Conservation (phyloP, 2,329 filamentous ascomycete species). For the Stemphylium vesicarium region DNA sequence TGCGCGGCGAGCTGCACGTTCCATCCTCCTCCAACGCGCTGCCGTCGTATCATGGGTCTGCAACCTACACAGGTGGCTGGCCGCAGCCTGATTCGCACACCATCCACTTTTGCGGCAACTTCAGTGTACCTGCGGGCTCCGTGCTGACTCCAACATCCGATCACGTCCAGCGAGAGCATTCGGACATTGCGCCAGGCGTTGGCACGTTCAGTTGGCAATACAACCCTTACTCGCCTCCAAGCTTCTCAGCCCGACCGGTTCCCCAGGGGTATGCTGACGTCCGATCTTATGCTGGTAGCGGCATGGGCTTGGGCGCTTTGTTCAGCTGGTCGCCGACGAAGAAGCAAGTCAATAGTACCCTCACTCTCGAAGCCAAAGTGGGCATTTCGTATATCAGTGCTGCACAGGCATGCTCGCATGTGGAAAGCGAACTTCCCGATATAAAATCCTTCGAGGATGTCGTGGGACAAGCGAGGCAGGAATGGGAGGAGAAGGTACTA, state of each 20-base stretch:
- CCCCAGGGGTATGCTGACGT: background rate
- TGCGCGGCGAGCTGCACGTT: slow-evolving; percentile 4
- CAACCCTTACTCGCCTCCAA: background rate
- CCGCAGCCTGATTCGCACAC: slow-evolving; percentile 5
- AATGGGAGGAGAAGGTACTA: slow-evolving; percentile 57
- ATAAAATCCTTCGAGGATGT: slow-evolving; percentile 45
- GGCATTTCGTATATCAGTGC: slow-evolving; percentile 51
- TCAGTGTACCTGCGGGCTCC: slow-evolving; percentile 1
- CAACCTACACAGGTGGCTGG: slow-evolving; percentile 10
- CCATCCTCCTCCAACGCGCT: background rate
- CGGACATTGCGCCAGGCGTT: background rate
- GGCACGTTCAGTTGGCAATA: slow-evolving; percentile 11
- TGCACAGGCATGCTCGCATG: slow-evolving; percentile 68
- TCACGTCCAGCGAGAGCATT: background rate
- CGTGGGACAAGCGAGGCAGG: slow-evolving; percentile 40
- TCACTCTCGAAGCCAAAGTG: slow-evolving; percentile 54
- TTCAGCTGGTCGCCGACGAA: slow-evolving; percentile 51
- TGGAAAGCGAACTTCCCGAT: slow-evolving; percentile 67
- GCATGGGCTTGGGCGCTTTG: slow-evolving; percentile 50
- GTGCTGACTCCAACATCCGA: slow-evolving; percentile 2
- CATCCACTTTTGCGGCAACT: slow-evolving; percentile 10
- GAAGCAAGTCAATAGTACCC: slow-evolving; percentile 10
- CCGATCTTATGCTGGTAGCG: slow-evolving; percentile 37
- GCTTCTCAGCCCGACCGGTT: background rate
- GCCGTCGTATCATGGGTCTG: slow-evolving; percentile 6